Evolutionary conservation across 106 monocot genomes (phyloP), one percentile per base, ranked within the genome.

Genomic region (Agapanthus africanus): DNA sequence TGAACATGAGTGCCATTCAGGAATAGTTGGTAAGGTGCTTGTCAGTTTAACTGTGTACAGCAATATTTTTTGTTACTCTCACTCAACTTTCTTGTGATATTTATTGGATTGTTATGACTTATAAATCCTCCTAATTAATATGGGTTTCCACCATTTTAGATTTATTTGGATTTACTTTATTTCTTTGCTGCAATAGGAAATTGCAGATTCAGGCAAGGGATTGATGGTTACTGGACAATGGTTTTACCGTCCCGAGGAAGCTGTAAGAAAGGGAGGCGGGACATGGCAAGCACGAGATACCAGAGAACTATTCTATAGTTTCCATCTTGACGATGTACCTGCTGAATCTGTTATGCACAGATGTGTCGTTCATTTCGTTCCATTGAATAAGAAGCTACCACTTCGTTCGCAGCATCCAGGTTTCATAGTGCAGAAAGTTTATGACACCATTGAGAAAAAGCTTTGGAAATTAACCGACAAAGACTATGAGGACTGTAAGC

Each of bases 161-260:
- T n/a, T n/a, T n/a, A n/a, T n/a, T n/a, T n/a, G n/a, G n/a, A n/a
- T n/a, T n/a, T n/a, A 77, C 78, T 41, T 19, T 68, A 46, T 75
- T 28, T 64, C 67, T 64, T n/a, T 21, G 21, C 38, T 71, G 41
- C 18, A 72, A 72, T 73, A 91, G 87, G 84, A 90, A 35, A 87
- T 90, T 67, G 76, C 80, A 38, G 68, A 68, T 50, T 68, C 68
- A 19, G 68, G 68, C 31, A 47, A 2, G 46, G 46, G 68, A 78
- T 38, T 93, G 76, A 82, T 79, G 79, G 83, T 99, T 57, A 90
- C 71, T 63, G 93, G 93, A 10, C 97, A 99, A 42, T 99, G 97
- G 97, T 99, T 99, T 74, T 99, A 99, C 57, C 82, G 97, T 51
- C 97, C 97, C 38, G 97, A 99, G 71, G 97, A 99, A 80, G 93